A percentile compares a stretch with the other conserved stretches of the same genome.
Evolutionary conservation across 257 asterid genomes (phyloP).

Genomic region (Scutellaria baicalensis): DNA sequence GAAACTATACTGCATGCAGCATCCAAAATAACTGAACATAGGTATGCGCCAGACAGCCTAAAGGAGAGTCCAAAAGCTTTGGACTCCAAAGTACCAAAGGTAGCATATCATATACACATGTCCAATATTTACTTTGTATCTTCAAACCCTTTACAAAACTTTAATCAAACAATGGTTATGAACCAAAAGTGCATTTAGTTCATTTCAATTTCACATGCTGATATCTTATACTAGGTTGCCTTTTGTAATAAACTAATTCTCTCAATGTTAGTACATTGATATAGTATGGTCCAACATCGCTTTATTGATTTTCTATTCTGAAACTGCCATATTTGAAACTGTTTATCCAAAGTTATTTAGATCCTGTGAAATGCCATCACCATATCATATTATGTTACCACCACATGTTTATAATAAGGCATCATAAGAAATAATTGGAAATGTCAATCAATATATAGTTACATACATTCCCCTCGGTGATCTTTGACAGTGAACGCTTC

Average conservation of each 20-base stretch:
- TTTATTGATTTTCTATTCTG: background rate
- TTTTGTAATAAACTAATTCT: background rate
- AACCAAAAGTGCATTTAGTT: background rate
- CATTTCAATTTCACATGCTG: background rate
- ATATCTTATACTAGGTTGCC: background rate
- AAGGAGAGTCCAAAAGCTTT: background rate
- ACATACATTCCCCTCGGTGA: conserved; percentile 95
- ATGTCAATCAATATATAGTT: background rate
- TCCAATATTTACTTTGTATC: background rate
- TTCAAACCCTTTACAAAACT: no score
- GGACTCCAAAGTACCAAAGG: background rate
- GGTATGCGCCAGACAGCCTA: background rate
- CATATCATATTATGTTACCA: background rate
- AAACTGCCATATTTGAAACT: background rate
- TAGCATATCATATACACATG: background rate
- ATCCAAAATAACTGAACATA: background rate
- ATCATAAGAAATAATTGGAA: background rate
- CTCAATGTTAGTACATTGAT: background rate
- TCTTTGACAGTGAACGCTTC: conserved; percentile 97
- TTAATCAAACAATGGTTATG: background rate
- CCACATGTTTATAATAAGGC: background rate
- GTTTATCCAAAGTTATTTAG: background rate
- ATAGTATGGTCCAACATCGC: background rate
- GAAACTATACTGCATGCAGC: background rate
- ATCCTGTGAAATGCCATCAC: background rate